Base-by-base conservation (phyloP, 1,284 basidiomycete genomes). In the Mrakiaceae sp. region DNA sequence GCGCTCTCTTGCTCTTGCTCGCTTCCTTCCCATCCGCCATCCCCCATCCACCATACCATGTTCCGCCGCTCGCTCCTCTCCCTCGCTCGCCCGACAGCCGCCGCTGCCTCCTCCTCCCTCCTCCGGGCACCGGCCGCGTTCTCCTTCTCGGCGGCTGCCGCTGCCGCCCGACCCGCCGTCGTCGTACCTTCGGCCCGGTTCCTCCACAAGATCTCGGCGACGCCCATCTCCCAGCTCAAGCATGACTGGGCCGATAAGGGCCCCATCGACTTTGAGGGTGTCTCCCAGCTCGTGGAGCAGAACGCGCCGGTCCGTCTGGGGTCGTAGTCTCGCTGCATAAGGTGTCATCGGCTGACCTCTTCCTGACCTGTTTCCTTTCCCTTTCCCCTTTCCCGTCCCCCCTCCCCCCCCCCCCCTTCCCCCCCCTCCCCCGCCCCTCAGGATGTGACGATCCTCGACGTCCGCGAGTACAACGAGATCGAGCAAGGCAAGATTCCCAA, bases 401-500 rank as follows among this genome's bases (percentile, higher is more conserved):
- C 16, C 14, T 16, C 9, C n/a, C 16, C 8, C 4, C 46, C 43
- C 3, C 12, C 43, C 3, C n/a, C n/a, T 40, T 48, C 16, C 27
- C 9, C 16, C 42, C 11, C 54, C 27, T 7, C 44, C 3, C 14
- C 9, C 39, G 40, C 12, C 40, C 4, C 11, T 16, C 69, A 94
- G 90, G 80, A 89, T 68, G 79, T 85, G n/a, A 88, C 87, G 72
- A 71, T 94, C 62, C 84, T 95, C 66, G 91, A 99, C 75, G 94
- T 98, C 6, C 86, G 96, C 46, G 96, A 98, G 76, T 88, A 87
- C 3, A 85, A 91, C 69, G 96, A 98, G 76, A 90, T 94, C 48
- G 82, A 87, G 3, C 89, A 95, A 74, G 95, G 96, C 43, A 88
- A 88, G 73, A 97, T 99, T 71, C 96, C 96, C 3, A 93, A 90